Evolutionary conservation across 1,139 yeast genomes (phyloP).

Genomic region (Saccharomyces hybrid): DNA sequence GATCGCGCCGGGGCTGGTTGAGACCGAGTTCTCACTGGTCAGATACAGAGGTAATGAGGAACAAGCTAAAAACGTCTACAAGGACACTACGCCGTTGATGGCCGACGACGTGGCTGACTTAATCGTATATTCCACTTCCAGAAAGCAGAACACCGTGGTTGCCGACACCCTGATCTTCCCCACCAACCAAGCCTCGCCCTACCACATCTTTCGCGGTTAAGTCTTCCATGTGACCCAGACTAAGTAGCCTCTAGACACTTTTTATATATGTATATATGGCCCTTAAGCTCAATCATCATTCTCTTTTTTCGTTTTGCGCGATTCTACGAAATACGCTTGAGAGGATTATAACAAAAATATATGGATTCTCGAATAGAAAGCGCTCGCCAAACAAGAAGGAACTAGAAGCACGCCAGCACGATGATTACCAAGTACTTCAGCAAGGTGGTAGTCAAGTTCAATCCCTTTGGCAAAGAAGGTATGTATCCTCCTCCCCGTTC

Average conservation of each 20-base stretch:
- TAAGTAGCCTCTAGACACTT: background rate
- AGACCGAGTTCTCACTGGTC: slow-evolving; percentile 75
- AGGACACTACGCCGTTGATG: slow-evolving; percentile 61
- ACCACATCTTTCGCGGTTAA: slow-evolving; percentile 40
- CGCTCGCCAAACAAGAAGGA: background rate
- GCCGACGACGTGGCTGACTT: slow-evolving; percentile 80
- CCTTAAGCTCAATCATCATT: background rate
- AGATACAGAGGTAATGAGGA: slow-evolving; percentile 65
- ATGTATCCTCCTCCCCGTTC: slow-evolving; percentile 22
- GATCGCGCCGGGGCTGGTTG: slow-evolving; percentile 82
- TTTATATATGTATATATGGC: background rate
- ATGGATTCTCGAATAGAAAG: background rate
- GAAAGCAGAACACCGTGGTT: slow-evolving; percentile 67
- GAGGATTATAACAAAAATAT: background rate
- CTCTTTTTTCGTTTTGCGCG: background rate
- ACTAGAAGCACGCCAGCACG: background rate
- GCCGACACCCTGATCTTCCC: slow-evolving; percentile 76
- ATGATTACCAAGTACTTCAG: slow-evolving; percentile 86
- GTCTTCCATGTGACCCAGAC: background rate
- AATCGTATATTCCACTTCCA: slow-evolving; percentile 62
- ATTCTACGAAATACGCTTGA: background rate
- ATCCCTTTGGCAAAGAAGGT: slow-evolving; percentile 66
- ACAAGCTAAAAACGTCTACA: slow-evolving; percentile 65
- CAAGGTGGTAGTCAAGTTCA: slow-evolving; percentile 64
- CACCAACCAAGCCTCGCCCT: slow-evolving; percentile 68